A percentile compares a stretch with the other conserved stretches of the same genome.
These are phyloP conservation scores for Penicillium sclerotigenum DNA, from an alignment of 2,329 filamentous ascomycete species.

Conservation along the genomic window DNA sequence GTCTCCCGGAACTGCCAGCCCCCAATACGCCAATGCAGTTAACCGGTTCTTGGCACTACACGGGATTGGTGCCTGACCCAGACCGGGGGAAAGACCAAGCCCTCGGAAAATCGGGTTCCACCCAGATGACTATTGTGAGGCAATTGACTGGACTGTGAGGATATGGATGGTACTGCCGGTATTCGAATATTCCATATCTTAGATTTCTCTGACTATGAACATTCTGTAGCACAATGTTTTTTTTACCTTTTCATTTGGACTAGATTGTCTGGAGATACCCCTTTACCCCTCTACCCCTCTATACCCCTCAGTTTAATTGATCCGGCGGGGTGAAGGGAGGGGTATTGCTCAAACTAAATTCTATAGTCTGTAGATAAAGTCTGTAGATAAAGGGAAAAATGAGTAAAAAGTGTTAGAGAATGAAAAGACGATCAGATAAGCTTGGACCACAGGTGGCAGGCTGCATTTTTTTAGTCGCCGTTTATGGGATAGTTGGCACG, in stretches of 20 bases:
- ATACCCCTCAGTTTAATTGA: neutral
- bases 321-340: neutral
- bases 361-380: no score
- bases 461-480: neutral
- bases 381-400: constrained; percentile 5
- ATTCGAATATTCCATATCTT: neutral
- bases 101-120: neutral
- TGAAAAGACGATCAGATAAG: constrained; percentile 12
- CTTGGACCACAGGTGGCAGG: neutral
- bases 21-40: no score
- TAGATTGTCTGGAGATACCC: neutral
- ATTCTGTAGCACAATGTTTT: neutral
- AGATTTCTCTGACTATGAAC: neutral
- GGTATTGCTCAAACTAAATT: neutral
- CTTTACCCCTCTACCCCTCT: neutral
- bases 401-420: constrained; percentile 9
- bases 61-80: constrained; percentile 7
- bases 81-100: neutral
- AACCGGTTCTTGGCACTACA: constrained; percentile 1
- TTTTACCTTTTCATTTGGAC: neutral
- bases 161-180: neutral
- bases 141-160: neutral
- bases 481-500: constrained; percentile 15
- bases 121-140: neutral
- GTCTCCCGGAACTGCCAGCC: no score